These are phyloP conservation scores for Tolypocladium amazonense DNA, from an alignment of 2,329 filamentous ascomycete species.

Conservation along the genomic window DNA sequence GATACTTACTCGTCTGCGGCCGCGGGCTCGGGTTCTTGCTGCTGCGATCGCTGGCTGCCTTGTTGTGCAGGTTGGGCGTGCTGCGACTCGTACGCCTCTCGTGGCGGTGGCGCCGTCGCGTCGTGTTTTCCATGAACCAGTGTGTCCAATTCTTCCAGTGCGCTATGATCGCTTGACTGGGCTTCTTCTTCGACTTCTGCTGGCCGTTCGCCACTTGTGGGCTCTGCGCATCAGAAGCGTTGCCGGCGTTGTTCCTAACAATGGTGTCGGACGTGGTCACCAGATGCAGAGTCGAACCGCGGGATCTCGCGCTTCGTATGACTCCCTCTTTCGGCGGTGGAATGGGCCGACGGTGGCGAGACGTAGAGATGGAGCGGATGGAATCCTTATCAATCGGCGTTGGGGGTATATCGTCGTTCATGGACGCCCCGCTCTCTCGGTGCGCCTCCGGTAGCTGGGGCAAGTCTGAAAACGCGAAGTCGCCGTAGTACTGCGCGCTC, in stretches of 20 bases:
- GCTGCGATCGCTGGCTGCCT: slow-evolving; percentile 33
- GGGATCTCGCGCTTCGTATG: slow-evolving; percentile 56
- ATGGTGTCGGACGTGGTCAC: slow-evolving; percentile 55
- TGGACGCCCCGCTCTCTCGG: slow-evolving; percentile 15
- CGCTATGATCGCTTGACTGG: slow-evolving; percentile 46
- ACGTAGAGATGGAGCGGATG: slow-evolving; percentile 65
- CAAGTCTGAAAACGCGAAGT: slow-evolving; percentile 61
- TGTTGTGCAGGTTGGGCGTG: slow-evolving; percentile 45
- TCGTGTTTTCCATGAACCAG: slow-evolving; percentile 51
- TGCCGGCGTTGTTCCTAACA: slow-evolving; percentile 16
- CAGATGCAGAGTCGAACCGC: slow-evolving; percentile 78
- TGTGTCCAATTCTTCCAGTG: slow-evolving; percentile 56
- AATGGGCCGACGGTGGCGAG: slow-evolving; percentile 61
- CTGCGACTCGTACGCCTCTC: slow-evolving; percentile 44
- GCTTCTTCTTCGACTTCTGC: slow-evolving; percentile 43
- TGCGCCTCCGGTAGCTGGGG: slow-evolving; percentile 61
- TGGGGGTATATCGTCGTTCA: slow-evolving; percentile 39
- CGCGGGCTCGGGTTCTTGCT: slow-evolving; percentile 44
- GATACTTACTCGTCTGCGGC: slow-evolving; percentile 50
- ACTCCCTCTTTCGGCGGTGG: slow-evolving; percentile 79
- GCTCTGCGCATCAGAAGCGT: slow-evolving; percentile 10
- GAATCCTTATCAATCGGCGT: slow-evolving; percentile 72
- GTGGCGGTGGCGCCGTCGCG: slow-evolving; percentile 36
- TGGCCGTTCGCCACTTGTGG: slow-evolving; percentile 17
- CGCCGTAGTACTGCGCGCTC: slow-evolving; percentile 51